phyloP scores from a whole-genome alignment of 2,329 filamentous ascomycete species.

The Hypoxylon sp. region DNA sequence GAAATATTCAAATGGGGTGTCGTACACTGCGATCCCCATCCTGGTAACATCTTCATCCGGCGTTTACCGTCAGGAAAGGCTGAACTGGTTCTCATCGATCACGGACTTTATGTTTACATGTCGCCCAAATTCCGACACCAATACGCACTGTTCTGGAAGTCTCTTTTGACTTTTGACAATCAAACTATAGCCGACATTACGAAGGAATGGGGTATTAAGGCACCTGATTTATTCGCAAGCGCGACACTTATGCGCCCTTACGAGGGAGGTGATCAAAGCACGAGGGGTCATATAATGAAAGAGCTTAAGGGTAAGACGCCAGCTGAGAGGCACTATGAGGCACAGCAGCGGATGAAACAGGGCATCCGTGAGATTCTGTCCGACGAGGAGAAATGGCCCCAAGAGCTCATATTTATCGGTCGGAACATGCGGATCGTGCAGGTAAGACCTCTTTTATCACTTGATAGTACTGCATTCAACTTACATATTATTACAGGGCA shows the following conservation, averaged over 20 bases:
- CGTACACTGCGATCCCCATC: constrained; percentile 97
- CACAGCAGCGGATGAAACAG: constrained; percentile 88
- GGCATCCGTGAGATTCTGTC: constrained; percentile 77
- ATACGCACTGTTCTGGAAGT: constrained; percentile 94
- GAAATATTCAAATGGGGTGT: constrained; percentile 98
- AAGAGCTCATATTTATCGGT: constrained; percentile 92
- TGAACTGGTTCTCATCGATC: constrained; percentile 95
- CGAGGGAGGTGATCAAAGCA: constrained; percentile 82
- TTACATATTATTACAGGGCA: constrained; percentile 68
- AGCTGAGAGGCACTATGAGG: constrained; percentile 86
- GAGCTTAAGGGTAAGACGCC: constrained; percentile 70
- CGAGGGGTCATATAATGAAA: constrained; percentile 75
- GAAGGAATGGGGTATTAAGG: constrained; percentile 86
- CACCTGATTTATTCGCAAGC: constrained; percentile 90
- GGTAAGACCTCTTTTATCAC: constrained; percentile 6
- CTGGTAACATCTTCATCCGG: constrained; percentile 96
- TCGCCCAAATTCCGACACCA: constrained; percentile 84
- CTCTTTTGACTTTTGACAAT: constrained; percentile 94
- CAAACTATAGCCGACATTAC: constrained; percentile 80
- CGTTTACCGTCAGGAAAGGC: constrained; percentile 84
- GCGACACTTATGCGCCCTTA: constrained; percentile 93
- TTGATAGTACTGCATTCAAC: not conserved
- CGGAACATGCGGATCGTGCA: constrained; percentile 91
- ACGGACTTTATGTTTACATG: constrained; percentile 97
- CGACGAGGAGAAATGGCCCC: constrained; percentile 90